A percentile compares a stretch with the other conserved stretches of the same genome.
phyloP scores from a whole-genome alignment of 768 basidiomycete species.

The Ramaria sp. region DNA sequence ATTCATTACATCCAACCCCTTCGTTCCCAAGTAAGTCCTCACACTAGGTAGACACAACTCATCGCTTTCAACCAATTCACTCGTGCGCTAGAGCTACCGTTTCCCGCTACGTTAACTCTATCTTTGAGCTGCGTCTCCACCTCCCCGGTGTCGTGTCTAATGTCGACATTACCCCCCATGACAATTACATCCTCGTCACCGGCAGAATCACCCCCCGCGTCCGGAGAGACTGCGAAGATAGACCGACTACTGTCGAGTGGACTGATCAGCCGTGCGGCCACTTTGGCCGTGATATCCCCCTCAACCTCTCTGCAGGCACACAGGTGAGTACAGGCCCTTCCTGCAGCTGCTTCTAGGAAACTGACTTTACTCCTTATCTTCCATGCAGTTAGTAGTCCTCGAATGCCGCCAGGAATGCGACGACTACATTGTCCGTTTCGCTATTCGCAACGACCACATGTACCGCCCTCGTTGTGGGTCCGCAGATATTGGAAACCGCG shows the following conservation, averaged over 20 bases:
- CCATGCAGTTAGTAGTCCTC: constrained; percentile 1
- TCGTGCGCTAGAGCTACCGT: not conserved
- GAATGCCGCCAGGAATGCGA: not conserved
- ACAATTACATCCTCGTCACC: not conserved
- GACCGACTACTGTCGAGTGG: not conserved
- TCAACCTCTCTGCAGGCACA: not conserved
- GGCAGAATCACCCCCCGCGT: not conserved
- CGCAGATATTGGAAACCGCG: no score
- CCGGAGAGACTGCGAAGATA: not conserved
- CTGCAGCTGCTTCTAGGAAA: not conserved
- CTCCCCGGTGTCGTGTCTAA: not conserved
- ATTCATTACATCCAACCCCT: not conserved
- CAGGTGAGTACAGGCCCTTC: not conserved
- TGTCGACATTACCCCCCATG: not conserved
- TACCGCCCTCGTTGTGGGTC: no score
- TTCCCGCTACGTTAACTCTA: not conserved
- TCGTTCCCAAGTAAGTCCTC: not conserved
- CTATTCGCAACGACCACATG: not conserved
- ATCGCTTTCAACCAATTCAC: no score
- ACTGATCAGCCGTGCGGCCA: constrained; percentile 1
- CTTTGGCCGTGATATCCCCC: not conserved
- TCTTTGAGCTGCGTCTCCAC: constrained; percentile 1
- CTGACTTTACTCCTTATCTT: not conserved
- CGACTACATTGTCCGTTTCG: constrained; percentile 1
- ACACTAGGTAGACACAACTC: not conserved